Base-by-base conservation (phyloP, 192 early-diverging fungal genomes). In the Gaertneriomyces sp. region DNA sequence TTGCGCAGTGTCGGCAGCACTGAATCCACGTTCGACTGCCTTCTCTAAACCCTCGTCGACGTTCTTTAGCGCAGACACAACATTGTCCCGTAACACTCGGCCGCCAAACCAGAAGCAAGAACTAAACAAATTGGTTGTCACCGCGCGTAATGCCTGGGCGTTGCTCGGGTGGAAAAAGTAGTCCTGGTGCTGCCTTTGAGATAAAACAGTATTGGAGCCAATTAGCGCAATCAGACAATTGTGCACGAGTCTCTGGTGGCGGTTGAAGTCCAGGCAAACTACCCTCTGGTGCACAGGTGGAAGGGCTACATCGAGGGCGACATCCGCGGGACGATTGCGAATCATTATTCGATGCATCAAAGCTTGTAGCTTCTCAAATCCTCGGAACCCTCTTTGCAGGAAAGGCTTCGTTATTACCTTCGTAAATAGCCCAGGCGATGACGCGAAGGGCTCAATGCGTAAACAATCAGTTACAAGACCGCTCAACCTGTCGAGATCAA, bases 341-440 rank as follows among this genome's bases (percentile, higher is more conserved):
- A 92, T 81, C 87, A 93, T 91, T 25, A 88, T 70, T 57, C 79
- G 75, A 17, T 88, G 76, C 82, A 93, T 78, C 39, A 90, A 68
- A 12, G 79, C 74, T 14, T 68, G 56, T 25, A 92, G 67, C 1
- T 80, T 71, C 7, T 65, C 61, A 11, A 67, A 69, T 7, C 85
- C 85, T 42, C 77, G 75, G 0, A 74, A 63, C 5, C 76, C 63
- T 41, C 75, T 47, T 9, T 85, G 70, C 42, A 79, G 78, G 64
- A 88, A 84, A 0, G 87, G 86, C 40, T 71, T 76, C 8, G 74
- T 65, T 33, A 91, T 74, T 25, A 77, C 63, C 33, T 69, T 76
- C 5, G 64, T 74, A 76, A 84, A 89, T 2, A 71, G 47, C 57
- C 65, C 55, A 46, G 51, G 42, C 11, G 19, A 20, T 41, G 73